These are phyloP conservation scores for Porcisia deanei DNA, from an alignment of 208 protist species.

Conservation along the genomic window DNA sequence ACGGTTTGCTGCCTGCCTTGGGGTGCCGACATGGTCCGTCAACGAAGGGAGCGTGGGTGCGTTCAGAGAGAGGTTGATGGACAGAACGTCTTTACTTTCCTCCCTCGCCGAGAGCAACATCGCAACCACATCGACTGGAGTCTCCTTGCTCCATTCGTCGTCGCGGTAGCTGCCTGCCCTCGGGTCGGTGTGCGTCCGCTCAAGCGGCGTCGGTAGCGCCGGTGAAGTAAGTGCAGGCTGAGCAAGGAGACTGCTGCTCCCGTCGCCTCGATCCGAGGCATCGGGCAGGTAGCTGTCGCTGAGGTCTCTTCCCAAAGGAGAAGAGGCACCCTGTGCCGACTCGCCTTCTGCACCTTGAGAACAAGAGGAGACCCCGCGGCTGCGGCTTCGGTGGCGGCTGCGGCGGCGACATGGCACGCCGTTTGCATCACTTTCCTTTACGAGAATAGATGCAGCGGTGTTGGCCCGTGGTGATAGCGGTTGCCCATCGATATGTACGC, in stretches of 20 bases:
- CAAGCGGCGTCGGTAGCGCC: background rate
- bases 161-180: background rate
- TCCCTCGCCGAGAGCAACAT: background rate
- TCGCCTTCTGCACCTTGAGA: background rate
- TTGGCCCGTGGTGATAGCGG: background rate
- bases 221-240: background rate
- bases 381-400: background rate
- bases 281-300: background rate
- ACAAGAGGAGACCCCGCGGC: background rate
- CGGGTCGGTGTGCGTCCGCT: constrained; percentile 5
- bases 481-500: background rate
- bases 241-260: background rate
- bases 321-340: background rate
- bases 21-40: background rate
- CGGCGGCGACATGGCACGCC: constrained; percentile 1
- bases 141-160: background rate
- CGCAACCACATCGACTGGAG: background rate
- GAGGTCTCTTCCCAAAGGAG: background rate
- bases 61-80: background rate
- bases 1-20: background rate
- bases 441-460: background rate
- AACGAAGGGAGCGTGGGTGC: background rate
- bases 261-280: background rate
- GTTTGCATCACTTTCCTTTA: background rate
- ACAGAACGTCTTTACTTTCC: background rate